Evolutionary conservation across 2,329 filamentous ascomycete species (phyloP), one percentile per base, ranked within the genome.

Genomic region (Pseudopyrenochaeta lycopersici): DNA sequence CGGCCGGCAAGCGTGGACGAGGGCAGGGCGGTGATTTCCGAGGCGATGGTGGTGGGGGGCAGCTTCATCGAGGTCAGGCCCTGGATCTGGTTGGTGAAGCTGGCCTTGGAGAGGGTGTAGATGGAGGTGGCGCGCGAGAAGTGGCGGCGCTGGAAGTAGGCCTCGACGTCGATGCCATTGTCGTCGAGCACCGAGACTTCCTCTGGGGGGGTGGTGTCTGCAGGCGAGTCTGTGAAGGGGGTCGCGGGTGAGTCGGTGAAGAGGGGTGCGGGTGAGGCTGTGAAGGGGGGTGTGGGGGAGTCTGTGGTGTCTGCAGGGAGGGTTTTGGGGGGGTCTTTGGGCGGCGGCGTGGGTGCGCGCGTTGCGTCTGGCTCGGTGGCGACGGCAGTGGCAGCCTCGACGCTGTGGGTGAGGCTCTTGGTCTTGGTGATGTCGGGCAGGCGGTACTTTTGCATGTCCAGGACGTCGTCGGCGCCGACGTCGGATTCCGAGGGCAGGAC

Each of bases 41-140:
- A 90, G 23, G 92, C 91, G 18, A 99, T 82, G 0, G 91, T 88
- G 46, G 94, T 91, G 73, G 96, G 90, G 1, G 95, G 95, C 2
- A 98, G 84, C 67, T 92, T 89, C 52, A 98, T 88, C 15, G 92
- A 92, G 0, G 93, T 98, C 60, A 99, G 82, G 74, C 97, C 92
- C 42, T 91, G 91, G 47, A 98, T 86, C 76, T 98, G 95, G 67
- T 91, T 96, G 59, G 92, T 91, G 75, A 99, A 97, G 6, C 94
- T 97, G 30, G 90, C 90, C 39, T 94, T 87, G 2, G 92, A 97
- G 53, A 99, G 85, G 1, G 95, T 97, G 77, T 96, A 97, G 63
- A 98, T 92, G 31, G 94, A 98, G 36, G 90, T 90, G 3, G 92
- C 84, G 60, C 71, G 70, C 18, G 83, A 82, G 7, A 85, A 73